A percentile compares a stretch with the other conserved stretches of the same genome.
Evolutionary conservation across 805 yeast genomes (phyloP).

Genomic region (Metschnikowia lochheadii): DNA sequence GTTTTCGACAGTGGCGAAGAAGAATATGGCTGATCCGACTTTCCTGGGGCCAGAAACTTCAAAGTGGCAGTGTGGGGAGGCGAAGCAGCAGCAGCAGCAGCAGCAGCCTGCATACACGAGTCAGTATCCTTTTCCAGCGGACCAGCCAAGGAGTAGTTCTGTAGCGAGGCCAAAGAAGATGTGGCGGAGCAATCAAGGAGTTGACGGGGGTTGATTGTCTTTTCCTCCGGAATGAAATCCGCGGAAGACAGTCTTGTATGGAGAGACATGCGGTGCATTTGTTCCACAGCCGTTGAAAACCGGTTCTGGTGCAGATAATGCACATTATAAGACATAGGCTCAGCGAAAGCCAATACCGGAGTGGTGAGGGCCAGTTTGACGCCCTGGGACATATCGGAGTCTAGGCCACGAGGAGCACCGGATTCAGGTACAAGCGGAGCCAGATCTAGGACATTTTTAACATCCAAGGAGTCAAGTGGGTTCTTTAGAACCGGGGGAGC

Average conservation of each 20-base stretch:
- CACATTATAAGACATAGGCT: slow-evolving; percentile 10
- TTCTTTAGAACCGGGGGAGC: not conserved
- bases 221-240: slow-evolving; percentile 13
- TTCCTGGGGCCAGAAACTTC: not conserved
- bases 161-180: not conserved
- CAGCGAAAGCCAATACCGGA: slow-evolving; percentile 6
- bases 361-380: slow-evolving; percentile 6
- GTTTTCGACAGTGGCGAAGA: not conserved
- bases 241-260: slow-evolving; percentile 15
- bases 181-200: slow-evolving; percentile 12
- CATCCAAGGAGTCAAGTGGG: too few species aligned
- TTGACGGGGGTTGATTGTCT: slow-evolving; percentile 34
- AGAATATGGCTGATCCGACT: not conserved
- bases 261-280: slow-evolving; percentile 24
- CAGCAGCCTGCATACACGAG: not conserved
- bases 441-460: not conserved
- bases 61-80: not conserved
- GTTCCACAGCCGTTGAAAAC: slow-evolving; percentile 20
- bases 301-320: slow-evolving; percentile 14
- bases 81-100: not conserved
- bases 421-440: not conserved
- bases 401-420: not conserved
- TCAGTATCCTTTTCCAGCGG: not conserved
- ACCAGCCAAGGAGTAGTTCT: not conserved
- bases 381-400: not conserved